phyloP scores from a whole-genome alignment of 2,329 filamentous ascomycete species.

The Falciphora oryzae region DNA sequence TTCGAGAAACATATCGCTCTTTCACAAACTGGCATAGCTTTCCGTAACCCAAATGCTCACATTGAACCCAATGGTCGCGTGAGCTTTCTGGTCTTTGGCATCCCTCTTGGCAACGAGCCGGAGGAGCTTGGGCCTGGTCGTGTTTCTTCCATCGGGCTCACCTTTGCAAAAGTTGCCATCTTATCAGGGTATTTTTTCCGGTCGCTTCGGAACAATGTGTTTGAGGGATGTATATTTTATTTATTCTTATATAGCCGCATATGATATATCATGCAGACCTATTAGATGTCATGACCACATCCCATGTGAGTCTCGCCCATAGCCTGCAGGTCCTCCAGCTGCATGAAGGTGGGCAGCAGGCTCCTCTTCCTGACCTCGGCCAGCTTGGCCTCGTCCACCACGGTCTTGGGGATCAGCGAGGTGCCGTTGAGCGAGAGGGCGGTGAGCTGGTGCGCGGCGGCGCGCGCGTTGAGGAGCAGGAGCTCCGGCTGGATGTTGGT shows the following conservation, averaged over 20 bases:
- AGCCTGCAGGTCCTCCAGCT: constrained; percentile 28
- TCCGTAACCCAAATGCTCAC: too few relatives aligned
- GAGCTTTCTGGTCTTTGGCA: too few relatives aligned
- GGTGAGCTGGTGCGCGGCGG: constrained; percentile 41
- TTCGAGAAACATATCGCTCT: too few relatives aligned
- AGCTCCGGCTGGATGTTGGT: constrained; percentile 49
- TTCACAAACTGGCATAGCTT: too few relatives aligned
- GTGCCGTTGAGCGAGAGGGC: constrained; percentile 25
- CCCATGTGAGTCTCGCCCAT: constrained; percentile 29
- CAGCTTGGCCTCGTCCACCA: constrained; percentile 21
- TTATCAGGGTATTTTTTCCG: too few relatives aligned
- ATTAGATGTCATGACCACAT: constrained; percentile 27
- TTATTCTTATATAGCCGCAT: background rate
- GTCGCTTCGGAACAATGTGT: too few relatives aligned
- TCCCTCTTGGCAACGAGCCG: too few relatives aligned
- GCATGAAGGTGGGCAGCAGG: constrained; percentile 16
- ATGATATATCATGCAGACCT: too few relatives aligned
- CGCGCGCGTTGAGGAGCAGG: constrained; percentile 50
- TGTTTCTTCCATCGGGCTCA: too few relatives aligned
- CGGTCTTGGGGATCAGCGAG: constrained; percentile 25
- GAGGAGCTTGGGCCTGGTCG: too few relatives aligned
- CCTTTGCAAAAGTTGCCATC: too few relatives aligned
- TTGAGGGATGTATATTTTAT: background rate
- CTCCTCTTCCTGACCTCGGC: constrained; percentile 16
- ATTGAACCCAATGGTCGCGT: too few relatives aligned